Percentiles rank a stretch among this genome's conserved stretches.
Conservation (phyloP, 2,329 filamentous ascomycete genomes). For the Dactylellina parvicollis region DNA sequence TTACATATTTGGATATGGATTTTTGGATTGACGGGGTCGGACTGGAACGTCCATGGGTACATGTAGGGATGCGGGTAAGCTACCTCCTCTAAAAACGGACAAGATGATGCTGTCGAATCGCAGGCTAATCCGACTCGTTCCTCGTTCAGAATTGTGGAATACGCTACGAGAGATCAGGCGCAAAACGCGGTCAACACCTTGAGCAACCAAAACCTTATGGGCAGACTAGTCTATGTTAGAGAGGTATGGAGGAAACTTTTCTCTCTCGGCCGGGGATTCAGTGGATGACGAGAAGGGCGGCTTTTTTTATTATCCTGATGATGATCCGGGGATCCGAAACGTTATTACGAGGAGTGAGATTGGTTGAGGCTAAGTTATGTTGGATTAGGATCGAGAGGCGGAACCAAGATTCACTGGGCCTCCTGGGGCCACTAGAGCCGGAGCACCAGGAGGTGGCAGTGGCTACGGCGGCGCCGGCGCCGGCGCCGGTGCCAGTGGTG, state of each 20-base stretch:
- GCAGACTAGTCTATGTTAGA: slow-evolving; percentile 96
- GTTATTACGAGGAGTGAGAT: slow-evolving; percentile 38
- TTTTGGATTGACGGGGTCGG: slow-evolving; percentile 92
- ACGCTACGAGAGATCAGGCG: slow-evolving; percentile 98
- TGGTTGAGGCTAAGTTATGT: slow-evolving; percentile 54
- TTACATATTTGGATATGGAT: slow-evolving; percentile 65
- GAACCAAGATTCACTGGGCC: slow-evolving; percentile 89
- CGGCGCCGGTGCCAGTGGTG: slow-evolving; percentile 60
- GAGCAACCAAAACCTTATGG: slow-evolving; percentile 99
- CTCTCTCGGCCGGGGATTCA: slow-evolving; percentile 46
- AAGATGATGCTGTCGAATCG: neutral
- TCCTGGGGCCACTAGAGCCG: slow-evolving; percentile 67
- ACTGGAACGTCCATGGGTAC: slow-evolving; percentile 79
- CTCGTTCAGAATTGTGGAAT: slow-evolving; percentile 92
- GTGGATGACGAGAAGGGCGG: slow-evolving; percentile 50
- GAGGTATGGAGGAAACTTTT: slow-evolving; percentile 72
- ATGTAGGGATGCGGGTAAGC: slow-evolving; percentile 99
- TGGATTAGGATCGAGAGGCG: slow-evolving; percentile 86
- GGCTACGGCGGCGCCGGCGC: slow-evolving; percentile 55
- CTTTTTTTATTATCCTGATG: slow-evolving; percentile 44
- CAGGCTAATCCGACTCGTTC: slow-evolving; percentile 59
- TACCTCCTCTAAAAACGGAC: slow-evolving; percentile 1
- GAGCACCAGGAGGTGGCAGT: slow-evolving; percentile 61
- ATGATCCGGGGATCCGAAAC: slow-evolving; percentile 51
- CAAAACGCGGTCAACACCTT: slow-evolving; percentile 96